These are phyloP conservation scores for Aaosphaeria arxii DNA, from an alignment of 2,329 filamentous ascomycete genomes.

Conservation along the genomic window DNA sequence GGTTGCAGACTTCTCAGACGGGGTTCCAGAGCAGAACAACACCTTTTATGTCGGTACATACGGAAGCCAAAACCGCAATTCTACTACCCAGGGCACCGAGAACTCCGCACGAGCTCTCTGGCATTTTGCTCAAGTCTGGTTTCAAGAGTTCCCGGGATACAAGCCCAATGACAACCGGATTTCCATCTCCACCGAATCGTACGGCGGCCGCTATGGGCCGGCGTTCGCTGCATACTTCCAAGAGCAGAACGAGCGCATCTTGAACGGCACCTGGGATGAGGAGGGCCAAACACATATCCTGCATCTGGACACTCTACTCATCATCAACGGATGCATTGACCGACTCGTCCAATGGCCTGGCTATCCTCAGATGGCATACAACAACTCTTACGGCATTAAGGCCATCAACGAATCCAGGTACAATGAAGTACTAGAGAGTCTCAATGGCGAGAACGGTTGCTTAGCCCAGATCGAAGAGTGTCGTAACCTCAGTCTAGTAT, in stretches of 20 bases:
- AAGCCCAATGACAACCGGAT: constrained; percentile 57
- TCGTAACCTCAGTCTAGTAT: constrained; percentile 43
- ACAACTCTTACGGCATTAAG: constrained; percentile 59
- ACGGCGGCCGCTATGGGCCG: constrained; percentile 59
- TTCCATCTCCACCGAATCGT: constrained; percentile 50
- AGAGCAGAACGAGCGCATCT: constrained; percentile 55
- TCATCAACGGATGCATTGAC: constrained; percentile 58
- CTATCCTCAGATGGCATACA: constrained; percentile 52
- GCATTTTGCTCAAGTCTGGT: constrained; percentile 61
- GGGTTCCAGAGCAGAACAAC: constrained; percentile 47
- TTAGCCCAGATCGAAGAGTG: constrained; percentile 54
- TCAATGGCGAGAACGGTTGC: constrained; percentile 50
- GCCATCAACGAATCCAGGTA: constrained; percentile 49
- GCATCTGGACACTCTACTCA: constrained; percentile 51
- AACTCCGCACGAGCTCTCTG: constrained; percentile 56
- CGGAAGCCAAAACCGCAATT: constrained; percentile 42
- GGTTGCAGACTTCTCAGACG: constrained; percentile 26
- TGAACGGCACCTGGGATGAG: constrained; percentile 34
- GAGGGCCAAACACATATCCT: constrained; percentile 34
- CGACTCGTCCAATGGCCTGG: constrained; percentile 46
- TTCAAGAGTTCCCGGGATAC: constrained; percentile 62
- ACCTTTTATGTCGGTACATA: constrained; percentile 55
- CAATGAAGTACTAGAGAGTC: constrained; percentile 44
- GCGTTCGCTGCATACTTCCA: constrained; percentile 56
- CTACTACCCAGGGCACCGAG: constrained; percentile 50